Conservation (phyloP, 31 red algal genomes). For the Asparagopsis taxiformis region DNA sequence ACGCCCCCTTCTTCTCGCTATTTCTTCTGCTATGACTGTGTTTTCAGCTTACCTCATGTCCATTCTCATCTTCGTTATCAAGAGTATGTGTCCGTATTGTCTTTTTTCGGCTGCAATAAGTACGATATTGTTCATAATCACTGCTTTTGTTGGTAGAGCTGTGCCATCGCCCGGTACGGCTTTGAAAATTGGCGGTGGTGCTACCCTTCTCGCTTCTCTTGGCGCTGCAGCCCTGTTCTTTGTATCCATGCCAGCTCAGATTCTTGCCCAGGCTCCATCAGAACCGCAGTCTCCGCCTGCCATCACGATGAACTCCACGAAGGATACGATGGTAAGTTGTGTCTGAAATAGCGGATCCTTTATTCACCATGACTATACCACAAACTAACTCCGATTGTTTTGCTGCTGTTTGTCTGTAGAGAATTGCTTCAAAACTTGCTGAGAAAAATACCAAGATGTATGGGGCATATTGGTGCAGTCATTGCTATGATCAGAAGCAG, state of each 20-base stretch:
- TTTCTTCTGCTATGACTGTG: conserved; percentile 58
- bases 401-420: background rate
- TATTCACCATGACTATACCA: background rate
- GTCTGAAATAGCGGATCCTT: too few relatives aligned
- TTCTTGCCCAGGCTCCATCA: conserved; percentile 18
- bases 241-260: conserved; percentile 12
- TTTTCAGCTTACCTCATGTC: conserved; percentile 67
- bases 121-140: conserved; percentile 44
- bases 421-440: conserved; percentile 33
- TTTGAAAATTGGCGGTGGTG: conserved; percentile 26
- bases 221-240: conserved; percentile 27
- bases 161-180: conserved; percentile 13
- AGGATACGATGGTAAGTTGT: conserved; percentile 57
- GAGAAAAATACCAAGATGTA: conserved; percentile 76
- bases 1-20: conserved; percentile 43
- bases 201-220: conserved; percentile 13
- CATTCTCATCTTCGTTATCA: conserved; percentile 70
- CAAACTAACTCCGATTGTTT: conserved; percentile 4
- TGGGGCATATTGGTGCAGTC: conserved; percentile 93
- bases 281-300: conserved; percentile 49
- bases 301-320: conserved; percentile 59
- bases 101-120: conserved; percentile 64
- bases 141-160: conserved; percentile 37
- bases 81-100: conserved; percentile 75
- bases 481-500: conserved; percentile 88